phyloP scores from a whole-genome alignment of 495 filamentous ascomycete species.

The Xylona heveae region DNA sequence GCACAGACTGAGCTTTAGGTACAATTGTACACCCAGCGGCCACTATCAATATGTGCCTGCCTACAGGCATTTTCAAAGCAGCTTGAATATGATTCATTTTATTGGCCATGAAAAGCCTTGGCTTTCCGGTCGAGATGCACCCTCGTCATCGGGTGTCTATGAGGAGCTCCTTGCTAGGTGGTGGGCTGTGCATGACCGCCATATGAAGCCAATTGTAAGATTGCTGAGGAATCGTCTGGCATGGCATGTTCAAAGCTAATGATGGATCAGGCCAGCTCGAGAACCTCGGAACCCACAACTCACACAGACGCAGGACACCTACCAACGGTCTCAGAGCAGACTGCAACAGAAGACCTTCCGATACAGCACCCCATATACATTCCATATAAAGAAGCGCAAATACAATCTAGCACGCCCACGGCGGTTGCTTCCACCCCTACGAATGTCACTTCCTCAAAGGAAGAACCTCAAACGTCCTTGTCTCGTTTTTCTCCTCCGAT shows the following conservation, averaged over 20 bases:
- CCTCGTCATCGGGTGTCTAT: conserved; percentile 9
- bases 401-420: no score
- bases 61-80: conserved; percentile 76
- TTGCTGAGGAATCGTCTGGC: not conserved
- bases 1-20: conserved; percentile 80
- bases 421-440: no score
- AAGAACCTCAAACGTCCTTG: no score
- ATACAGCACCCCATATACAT: no score
- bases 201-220: conserved; percentile 42
- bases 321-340: no score
- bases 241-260: not conserved
- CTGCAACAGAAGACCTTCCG: no score
- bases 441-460: no score
- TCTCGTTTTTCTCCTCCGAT: conserved; percentile 26
- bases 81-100: conserved; percentile 78
- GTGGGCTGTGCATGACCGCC: conserved; percentile 70
- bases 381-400: no score
- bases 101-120: conserved; percentile 87
- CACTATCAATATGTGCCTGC: conserved; percentile 93
- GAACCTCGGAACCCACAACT: no score
- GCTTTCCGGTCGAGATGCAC: conserved; percentile 42
- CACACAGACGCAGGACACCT: no score
- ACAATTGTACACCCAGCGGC: conserved; percentile 87
- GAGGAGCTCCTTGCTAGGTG: conserved; percentile 7
- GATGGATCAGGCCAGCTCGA: conserved; percentile 1